phyloP scores from a whole-genome alignment of 1,284 basidiomycete genomes.

The Ganoderma sinense region DNA sequence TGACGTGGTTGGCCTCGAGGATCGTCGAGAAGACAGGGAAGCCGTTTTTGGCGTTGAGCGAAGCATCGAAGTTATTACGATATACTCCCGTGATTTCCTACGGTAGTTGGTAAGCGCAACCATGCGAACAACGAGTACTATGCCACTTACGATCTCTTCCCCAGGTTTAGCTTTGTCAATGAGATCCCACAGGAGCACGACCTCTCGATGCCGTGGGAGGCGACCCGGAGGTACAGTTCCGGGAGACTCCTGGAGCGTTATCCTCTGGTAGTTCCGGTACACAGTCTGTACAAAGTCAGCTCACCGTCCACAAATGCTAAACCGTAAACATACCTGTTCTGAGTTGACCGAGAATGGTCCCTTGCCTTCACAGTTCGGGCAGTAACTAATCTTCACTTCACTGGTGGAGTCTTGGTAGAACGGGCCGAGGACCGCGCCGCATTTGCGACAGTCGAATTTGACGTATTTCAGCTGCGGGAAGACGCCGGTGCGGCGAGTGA shows the following conservation, averaged over 20 bases:
- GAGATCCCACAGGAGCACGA: constrained; percentile 96
- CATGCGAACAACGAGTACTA: neutral
- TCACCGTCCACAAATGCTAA: neutral
- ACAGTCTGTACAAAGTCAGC: constrained; percentile 74
- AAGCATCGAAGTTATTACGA: constrained; percentile 98
- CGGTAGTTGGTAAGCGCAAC: constrained; percentile 25
- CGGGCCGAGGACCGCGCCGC: constrained; percentile 91
- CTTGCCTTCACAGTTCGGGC: constrained; percentile 91
- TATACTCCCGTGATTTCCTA: constrained; percentile 96
- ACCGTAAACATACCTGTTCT: constrained; percentile 71
- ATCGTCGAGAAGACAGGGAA: constrained; percentile 99
- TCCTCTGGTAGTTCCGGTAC: constrained; percentile 98
- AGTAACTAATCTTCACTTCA: constrained; percentile 95
- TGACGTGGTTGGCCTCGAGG: constrained; percentile 97
- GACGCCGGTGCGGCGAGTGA: constrained; percentile 94
- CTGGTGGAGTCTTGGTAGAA: constrained; percentile 97
- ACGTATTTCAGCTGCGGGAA: constrained; percentile 99
- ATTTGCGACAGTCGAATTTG: constrained; percentile 97
- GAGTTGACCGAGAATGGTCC: constrained; percentile 98
- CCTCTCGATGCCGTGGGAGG: constrained; percentile 95
- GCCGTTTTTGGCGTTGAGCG: constrained; percentile 97
- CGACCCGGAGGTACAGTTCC: constrained; percentile 98
- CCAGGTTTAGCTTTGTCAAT: constrained; percentile 98
- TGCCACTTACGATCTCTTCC: constrained; percentile 87
- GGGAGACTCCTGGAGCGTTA: constrained; percentile 99